Base-by-base conservation (phyloP, 768 basidiomycete species). In the Lactarius pseudohatsudake region DNA sequence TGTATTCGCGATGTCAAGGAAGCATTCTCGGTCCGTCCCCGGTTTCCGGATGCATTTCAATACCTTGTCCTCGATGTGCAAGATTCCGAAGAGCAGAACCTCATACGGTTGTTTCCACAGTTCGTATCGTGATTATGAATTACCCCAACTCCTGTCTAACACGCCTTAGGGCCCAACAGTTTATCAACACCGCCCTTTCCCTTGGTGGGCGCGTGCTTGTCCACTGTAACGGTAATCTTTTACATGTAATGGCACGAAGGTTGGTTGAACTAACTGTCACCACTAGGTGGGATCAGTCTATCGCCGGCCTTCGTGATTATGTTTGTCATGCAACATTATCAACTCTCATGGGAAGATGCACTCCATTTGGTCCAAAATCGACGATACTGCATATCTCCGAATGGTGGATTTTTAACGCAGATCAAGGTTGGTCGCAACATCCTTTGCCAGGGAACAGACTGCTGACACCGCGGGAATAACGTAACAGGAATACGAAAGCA, bases 1-100 rank as follows among this genome's bases (percentile, higher is more conserved):
- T 95, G 93, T 73, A 94, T 95, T 74, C 88, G 93, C 55, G 93
- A 95, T 74, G 85, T 82, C 64, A 93, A 93, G 74, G 93, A 95
- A 74, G 91, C 93, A 0, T 95, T 94, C 77, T 91, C 94, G 18
- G 91, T 97, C 61, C 81, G 84, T 62, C 91, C 94, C 2, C 86
- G 94, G 28, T 97, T 94, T 72, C 88, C 88, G 3, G 89, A 89
- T 0, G 79, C 84, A 26, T 93, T 96, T 77, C 72, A 74, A 45
- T 97, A 97, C 75, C 76, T 94, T 73, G 86, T 87, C 1, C 80
- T 96, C 40, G 90, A 96, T 74, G 92, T 97, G 32, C 85, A 94
- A 74, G 94, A 97, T 75, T 93, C 86, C 70, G 94, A 96, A 75
- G 94, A 96, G 74, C 95, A 97, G 78, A 97, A 97, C 74, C 82